phyloP scores from a whole-genome alignment of 1,284 basidiomycete genomes.

The Cutaneotrichosporon dermatis region DNA sequence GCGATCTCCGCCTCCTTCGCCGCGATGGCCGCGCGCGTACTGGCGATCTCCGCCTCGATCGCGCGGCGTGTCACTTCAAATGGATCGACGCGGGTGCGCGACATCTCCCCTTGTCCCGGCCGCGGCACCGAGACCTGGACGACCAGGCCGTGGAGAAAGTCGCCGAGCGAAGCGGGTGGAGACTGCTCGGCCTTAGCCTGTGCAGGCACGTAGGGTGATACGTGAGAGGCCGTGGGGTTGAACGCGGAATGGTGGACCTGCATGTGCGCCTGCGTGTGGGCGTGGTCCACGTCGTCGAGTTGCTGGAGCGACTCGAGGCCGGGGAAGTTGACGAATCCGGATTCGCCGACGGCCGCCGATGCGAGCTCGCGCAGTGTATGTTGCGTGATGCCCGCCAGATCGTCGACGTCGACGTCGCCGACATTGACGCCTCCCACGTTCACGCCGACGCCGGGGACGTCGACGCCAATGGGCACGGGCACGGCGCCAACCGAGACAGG shows the following conservation, averaged over 20 bases:
- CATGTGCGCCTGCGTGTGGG: no score
- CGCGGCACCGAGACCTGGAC: slow-evolving; percentile 7
- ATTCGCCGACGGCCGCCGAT: slow-evolving; percentile 13
- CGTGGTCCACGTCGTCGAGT: background rate
- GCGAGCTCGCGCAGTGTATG: slow-evolving; percentile 22
- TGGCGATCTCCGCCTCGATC: slow-evolving; percentile 15
- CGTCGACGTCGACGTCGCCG: background rate
- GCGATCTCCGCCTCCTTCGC: slow-evolving; percentile 18
- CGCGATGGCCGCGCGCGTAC: slow-evolving; percentile 10
- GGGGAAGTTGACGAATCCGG: background rate
- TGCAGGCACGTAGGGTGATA: no score
- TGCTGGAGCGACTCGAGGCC: slow-evolving; percentile 18
- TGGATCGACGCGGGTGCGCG: slow-evolving; percentile 1
- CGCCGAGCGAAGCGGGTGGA: slow-evolving; percentile 4
- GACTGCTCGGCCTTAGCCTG: background rate
- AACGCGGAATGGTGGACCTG: no score
- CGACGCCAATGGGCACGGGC: background rate
- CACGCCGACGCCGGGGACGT: no score
- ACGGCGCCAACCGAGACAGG: slow-evolving; percentile 3
- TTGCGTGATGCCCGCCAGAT: slow-evolving; percentile 7
- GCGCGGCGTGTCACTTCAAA: slow-evolving; percentile 12
- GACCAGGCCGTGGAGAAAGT: slow-evolving; percentile 21
- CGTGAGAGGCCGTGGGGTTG: no score
- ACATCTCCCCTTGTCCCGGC: background rate
- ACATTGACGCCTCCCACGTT: no score